Evolutionary conservation across 2,329 filamentous ascomycete species (phyloP).

Genomic region (Aspergillus pseudotamarii): DNA sequence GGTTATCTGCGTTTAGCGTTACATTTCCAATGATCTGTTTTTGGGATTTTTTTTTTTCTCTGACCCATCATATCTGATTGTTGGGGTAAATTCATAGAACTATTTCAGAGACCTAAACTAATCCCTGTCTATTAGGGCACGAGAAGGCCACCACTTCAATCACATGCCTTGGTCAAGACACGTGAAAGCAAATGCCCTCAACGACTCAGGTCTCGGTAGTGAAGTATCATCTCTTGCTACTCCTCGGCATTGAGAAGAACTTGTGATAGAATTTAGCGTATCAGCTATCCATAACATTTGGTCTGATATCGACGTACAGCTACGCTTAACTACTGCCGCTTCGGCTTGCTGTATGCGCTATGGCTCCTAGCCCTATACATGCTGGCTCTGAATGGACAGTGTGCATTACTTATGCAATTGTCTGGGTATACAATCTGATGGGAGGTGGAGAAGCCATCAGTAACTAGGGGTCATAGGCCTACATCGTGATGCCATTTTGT

Average conservation of each 20-base stretch:
- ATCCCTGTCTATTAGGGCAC: not conserved
- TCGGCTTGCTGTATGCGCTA: not conserved
- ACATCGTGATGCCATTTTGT: not conserved
- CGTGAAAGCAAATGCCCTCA: not conserved
- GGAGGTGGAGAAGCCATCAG: not conserved
- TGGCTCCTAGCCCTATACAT: not conserved
- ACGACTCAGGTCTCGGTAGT: not conserved
- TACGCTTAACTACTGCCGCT: not conserved
- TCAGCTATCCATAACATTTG: not conserved
- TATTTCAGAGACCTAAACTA: not conserved
- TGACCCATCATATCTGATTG: not conserved
- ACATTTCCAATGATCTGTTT: not conserved
- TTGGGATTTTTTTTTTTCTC: too few relatives aligned
- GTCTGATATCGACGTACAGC: not conserved
- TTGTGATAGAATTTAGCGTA: not conserved
- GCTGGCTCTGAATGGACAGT: not conserved
- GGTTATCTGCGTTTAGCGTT: not conserved
- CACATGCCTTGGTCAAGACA: not conserved
- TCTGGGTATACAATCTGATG: not conserved
- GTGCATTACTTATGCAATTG: not conserved
- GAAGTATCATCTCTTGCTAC: not conserved
- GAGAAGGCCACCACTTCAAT: not conserved
- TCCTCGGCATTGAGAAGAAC: constrained; percentile 1
- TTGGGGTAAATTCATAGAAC: not conserved
- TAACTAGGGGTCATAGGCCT: too few relatives aligned